These are phyloP conservation scores for Otatea glauca DNA, from an alignment of 176 grass and related monocot species.

Conservation along the genomic window DNA sequence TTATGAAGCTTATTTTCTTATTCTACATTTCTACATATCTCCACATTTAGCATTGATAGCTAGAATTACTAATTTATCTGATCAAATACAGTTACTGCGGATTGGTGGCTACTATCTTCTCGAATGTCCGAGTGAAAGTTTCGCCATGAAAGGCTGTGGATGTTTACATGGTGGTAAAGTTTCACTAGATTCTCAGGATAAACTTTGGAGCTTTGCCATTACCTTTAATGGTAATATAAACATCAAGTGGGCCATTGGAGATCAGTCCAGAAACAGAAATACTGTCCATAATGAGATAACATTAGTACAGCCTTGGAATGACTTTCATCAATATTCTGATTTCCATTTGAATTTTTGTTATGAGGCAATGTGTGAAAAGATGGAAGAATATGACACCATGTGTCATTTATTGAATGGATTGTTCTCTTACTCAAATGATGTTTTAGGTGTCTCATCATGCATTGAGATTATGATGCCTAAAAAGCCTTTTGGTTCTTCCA, in stretches of 20 bases:
- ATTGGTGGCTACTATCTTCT: constrained; percentile 81
- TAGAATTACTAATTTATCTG: constrained; percentile 38
- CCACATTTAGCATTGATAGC: constrained; percentile 28
- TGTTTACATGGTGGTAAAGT: constrained; percentile 54
- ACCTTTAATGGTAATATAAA: constrained; percentile 47
- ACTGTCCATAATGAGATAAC: constrained; percentile 44
- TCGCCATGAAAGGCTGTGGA: constrained; percentile 46
- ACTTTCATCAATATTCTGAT: constrained; percentile 50
- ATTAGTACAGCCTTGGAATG: constrained; percentile 54
- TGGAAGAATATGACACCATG: constrained; percentile 31
- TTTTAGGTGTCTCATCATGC: constrained; percentile 72
- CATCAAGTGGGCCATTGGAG: constrained; percentile 28
- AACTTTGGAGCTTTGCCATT: constrained; percentile 61
- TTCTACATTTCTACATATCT: neutral
- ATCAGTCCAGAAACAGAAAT: constrained; percentile 39
- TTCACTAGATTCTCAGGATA: constrained; percentile 54
- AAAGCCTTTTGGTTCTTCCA: constrained; percentile 48
- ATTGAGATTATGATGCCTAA: constrained; percentile 60
- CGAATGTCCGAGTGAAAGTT: constrained; percentile 56
- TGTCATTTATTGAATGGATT: constrained; percentile 42
- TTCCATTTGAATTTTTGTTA: constrained; percentile 56
- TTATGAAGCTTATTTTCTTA: constrained; percentile 37
- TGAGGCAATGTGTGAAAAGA: constrained; percentile 33
- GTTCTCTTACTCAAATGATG: constrained; percentile 51
- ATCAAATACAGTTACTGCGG: constrained; percentile 57